These are phyloP conservation scores for Cupressus sempervirens DNA, from an alignment of 75 land plant species.

Conservation along the genomic window DNA sequence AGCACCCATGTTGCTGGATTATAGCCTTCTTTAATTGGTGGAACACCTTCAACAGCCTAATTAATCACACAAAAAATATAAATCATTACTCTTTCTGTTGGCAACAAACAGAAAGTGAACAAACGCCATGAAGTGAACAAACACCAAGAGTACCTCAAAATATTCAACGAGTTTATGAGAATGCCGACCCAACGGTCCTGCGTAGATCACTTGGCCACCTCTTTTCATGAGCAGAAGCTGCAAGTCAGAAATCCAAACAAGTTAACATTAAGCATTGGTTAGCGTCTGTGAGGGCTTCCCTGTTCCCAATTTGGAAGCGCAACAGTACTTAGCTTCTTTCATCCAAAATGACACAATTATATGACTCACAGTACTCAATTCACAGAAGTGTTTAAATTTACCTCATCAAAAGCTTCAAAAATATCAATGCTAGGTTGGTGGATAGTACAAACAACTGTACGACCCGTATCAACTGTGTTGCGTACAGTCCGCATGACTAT, in stretches of 20 bases:
- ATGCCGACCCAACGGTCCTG: conserved; percentile 32
- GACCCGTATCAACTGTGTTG: conserved; percentile 37
- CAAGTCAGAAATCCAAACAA: conserved; percentile 5
- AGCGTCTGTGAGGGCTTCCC: neutral
- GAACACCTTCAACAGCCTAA: conserved; percentile 47
- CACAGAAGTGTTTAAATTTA: neutral
- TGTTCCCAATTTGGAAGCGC: neutral
- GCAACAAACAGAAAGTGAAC: neutral
- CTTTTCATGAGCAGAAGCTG: conserved; percentile 43
- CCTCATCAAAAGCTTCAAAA: conserved; percentile 37
- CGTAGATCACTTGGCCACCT: conserved; percentile 41
- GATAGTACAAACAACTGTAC: conserved; percentile 45
- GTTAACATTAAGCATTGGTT: neutral
- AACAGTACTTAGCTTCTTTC: neutral
- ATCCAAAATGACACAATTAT: neutral
- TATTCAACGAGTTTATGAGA: conserved; percentile 35
- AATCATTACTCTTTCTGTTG: neutral
- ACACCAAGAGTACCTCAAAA: conserved; percentile 21
- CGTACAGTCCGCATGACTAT: conserved; percentile 38
- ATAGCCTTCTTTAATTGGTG: conserved; percentile 50
- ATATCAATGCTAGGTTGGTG: conserved; percentile 41
- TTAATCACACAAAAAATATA: neutral
- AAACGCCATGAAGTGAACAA: neutral
- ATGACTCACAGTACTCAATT: neutral
- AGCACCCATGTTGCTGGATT: conserved; percentile 83